Conservation (phyloP, 192 early-diverging fungal genomes). For the Backusella sp. region DNA sequence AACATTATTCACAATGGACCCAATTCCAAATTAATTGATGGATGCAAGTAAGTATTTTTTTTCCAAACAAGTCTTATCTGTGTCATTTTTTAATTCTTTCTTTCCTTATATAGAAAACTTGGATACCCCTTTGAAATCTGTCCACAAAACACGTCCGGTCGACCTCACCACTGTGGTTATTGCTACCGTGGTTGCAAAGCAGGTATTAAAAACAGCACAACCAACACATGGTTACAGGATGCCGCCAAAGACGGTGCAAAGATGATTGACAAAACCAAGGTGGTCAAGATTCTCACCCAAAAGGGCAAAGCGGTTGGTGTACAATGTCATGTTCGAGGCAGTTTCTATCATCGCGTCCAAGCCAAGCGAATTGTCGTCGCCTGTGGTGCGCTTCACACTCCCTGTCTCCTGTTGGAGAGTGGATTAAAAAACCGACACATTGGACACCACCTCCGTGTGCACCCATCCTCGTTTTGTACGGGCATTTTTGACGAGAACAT, state of each 20-base stretch:
- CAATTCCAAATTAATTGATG: constrained; percentile 66
- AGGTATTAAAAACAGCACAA: constrained; percentile 63
- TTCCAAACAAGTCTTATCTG: too few relatives aligned
- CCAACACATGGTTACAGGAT: constrained; percentile 66
- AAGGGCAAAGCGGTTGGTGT: constrained; percentile 60
- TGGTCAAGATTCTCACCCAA: constrained; percentile 52
- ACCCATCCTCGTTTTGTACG: constrained; percentile 59
- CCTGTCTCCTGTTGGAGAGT: constrained; percentile 59
- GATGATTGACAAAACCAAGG: constrained; percentile 62
- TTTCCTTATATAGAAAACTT: constrained; percentile 33
- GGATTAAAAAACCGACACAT: constrained; percentile 69
- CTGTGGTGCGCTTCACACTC: constrained; percentile 63
- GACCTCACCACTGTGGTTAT: constrained; percentile 60
- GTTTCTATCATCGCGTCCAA: constrained; percentile 36
- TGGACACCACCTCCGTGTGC: constrained; percentile 61
- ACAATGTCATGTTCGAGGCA: constrained; percentile 25
- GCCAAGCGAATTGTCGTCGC: constrained; percentile 58
- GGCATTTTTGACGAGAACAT: constrained; percentile 53
- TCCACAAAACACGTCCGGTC: constrained; percentile 66
- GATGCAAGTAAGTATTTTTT: constrained; percentile 43
- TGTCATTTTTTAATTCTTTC: too few relatives aligned
- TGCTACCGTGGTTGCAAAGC: constrained; percentile 69
- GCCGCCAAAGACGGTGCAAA: constrained; percentile 58
- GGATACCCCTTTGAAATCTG: constrained; percentile 54
- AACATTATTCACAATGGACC: constrained; percentile 56